phyloP scores from a whole-genome alignment of 2,329 filamentous ascomycete genomes.

The Fusarium paranaense region DNA sequence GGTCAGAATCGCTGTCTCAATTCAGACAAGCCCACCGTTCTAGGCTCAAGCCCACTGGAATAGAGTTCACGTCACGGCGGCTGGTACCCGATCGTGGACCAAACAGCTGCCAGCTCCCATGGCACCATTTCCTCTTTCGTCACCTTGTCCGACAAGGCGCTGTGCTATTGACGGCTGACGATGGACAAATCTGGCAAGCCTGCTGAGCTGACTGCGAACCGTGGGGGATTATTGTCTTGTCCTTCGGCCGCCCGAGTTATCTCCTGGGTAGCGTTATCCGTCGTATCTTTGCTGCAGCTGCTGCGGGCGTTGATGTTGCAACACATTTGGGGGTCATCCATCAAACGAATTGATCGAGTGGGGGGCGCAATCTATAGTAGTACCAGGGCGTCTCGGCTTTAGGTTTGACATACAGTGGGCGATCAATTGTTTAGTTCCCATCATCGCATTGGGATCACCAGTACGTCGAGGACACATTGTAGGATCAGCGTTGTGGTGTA shows the following conservation, averaged over 20 bases:
- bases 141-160: conserved; percentile 29
- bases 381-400: not conserved
- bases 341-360: conserved; percentile 12
- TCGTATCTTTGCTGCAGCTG: conserved; percentile 33
- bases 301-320: conserved; percentile 39
- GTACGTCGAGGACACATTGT: conserved; percentile 7
- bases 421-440: not conserved
- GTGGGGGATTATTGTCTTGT: conserved; percentile 35
- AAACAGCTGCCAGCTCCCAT: conserved; percentile 17
- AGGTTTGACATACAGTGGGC: not conserved
- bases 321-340: conserved; percentile 14
- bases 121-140: conserved; percentile 38
- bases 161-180: conserved; percentile 17
- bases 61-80: conserved; percentile 36
- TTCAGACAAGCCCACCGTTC: conserved; percentile 25
- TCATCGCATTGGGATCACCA: conserved; percentile 14
- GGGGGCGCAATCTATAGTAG: conserved; percentile 3
- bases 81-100: conserved; percentile 27
- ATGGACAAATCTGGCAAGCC: conserved; percentile 23
- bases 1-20: conserved; percentile 4
- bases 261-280: conserved; percentile 18
- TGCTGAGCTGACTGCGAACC: conserved; percentile 30
- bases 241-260: conserved; percentile 37
- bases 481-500: conserved; percentile 33
- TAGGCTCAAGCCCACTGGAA: conserved; percentile 17